phyloP scores from a whole-genome alignment of 108 stramenopile species.

The Pseudonitzschia multiseries region DNA sequence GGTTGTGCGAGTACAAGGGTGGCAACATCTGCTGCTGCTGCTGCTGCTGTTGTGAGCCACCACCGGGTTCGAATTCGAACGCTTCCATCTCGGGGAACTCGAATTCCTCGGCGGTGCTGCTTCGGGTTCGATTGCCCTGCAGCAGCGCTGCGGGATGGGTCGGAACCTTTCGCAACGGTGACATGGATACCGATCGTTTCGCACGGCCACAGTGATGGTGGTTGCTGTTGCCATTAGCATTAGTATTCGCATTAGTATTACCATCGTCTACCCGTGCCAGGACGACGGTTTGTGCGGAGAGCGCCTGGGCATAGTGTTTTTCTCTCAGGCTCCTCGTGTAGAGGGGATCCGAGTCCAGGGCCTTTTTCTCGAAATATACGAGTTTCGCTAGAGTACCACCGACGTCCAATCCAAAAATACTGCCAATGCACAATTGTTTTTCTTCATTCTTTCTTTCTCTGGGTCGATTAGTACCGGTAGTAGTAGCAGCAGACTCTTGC shows the following conservation, averaged over 20 bases:
- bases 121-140: not conserved
- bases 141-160: no score
- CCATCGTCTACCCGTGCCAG: constrained; percentile 39
- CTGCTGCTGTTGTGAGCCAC: no score
- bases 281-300: constrained; percentile 63
- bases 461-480: no score
- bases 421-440: constrained; percentile 52
- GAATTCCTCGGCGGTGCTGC: constrained; percentile 8
- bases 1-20: no score
- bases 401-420: constrained; percentile 67
- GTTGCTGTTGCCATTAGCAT: no score
- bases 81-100: not conserved
- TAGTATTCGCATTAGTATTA: no score
- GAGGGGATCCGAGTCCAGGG: constrained; percentile 23
- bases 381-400: constrained; percentile 97
- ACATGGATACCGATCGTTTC: constrained; percentile 4
- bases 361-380: constrained; percentile 91
- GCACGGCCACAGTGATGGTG: no score
- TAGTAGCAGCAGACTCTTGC: not conserved
- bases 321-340: constrained; percentile 32
- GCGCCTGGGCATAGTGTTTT: constrained; percentile 56
- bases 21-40: no score
- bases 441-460: constrained; percentile 14
- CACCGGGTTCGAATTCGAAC: no score
- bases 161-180: not conserved